These are phyloP conservation scores for Cercospora citrullina DNA, from an alignment of 2,329 filamentous ascomycete genomes.

Conservation along the genomic window DNA sequence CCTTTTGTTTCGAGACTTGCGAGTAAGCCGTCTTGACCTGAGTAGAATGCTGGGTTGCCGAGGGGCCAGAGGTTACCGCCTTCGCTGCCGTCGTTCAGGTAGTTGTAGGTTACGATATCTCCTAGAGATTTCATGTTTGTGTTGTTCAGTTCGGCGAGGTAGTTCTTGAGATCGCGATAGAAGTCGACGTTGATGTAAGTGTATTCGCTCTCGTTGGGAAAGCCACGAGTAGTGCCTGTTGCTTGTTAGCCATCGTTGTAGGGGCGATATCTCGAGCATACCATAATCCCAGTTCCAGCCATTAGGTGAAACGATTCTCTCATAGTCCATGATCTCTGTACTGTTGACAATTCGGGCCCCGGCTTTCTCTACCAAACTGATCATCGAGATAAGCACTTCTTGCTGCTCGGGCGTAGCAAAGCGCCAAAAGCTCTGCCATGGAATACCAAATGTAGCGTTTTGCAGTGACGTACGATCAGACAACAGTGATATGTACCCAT, in stretches of 20 bases:
- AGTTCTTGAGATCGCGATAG: conserved; percentile 65
- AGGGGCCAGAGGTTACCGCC: conserved; percentile 58
- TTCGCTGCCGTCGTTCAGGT: conserved; percentile 64
- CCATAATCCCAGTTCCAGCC: conserved; percentile 66
- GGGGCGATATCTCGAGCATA: conserved; percentile 33
- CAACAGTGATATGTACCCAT: conserved; percentile 61
- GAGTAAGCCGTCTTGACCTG: conserved; percentile 70
- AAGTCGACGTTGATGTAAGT: conserved; percentile 71
- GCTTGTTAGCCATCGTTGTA: conserved; percentile 45
- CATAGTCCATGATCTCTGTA: conserved; percentile 65
- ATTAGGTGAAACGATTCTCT: conserved; percentile 62
- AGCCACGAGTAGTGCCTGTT: conserved; percentile 58
- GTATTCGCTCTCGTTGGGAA: conserved; percentile 71
- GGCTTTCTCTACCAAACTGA: conserved; percentile 57
- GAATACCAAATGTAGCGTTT: conserved; percentile 67
- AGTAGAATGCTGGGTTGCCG: conserved; percentile 63
- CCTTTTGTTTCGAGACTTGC: conserved; percentile 63
- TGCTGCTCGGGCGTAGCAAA: conserved; percentile 59
- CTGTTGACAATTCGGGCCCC: conserved; percentile 69
- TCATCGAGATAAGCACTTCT: conserved; percentile 49
- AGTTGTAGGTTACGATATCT: conserved; percentile 63
- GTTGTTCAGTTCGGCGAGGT: conserved; percentile 64
- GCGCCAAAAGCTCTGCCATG: conserved; percentile 71
- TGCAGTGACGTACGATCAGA: conserved; percentile 55
- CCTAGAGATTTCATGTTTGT: conserved; percentile 60